Base-by-base conservation (phyloP, 805 yeast species). In the Barnettozyma sucrosica region DNA sequence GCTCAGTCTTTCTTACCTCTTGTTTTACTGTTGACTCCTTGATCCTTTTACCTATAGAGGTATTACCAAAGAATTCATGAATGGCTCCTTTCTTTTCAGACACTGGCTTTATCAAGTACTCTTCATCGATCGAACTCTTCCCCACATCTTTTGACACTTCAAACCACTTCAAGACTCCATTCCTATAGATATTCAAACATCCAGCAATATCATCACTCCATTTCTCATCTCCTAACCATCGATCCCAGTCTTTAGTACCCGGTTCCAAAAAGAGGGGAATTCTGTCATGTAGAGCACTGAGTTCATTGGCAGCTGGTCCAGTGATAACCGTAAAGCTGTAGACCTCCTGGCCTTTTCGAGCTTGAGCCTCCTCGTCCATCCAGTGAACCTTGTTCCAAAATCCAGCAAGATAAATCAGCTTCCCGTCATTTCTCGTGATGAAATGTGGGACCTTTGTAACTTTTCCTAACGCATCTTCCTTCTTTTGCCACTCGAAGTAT, bases 221-320 rank as follows among this genome's bases (percentile, higher is more conserved):
- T 10, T 54, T 55, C 49, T 51, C 51, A 48, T 49, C 73, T 45
- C 76, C 68, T 32, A 89, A 63, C 96, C 96, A 90, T 4, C 60
- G 56, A 5, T 72, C 61, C 77, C 90, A 80, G 36, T 73, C 76
- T n/a, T 67, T 54, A 0, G 80, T 65, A 0, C 77, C 80, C 0
- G 88, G 86, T 25, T 69, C 72, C 6, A 89, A 47, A 13, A 88
- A 73, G 2, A 85, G 69, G 0, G 97, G 97, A 80, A 88, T 87
- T 23, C 97, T 70, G 1, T 68, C 64, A 61, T 90, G 97, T 3
- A 90, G 63, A 85, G 89, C 83, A 38, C 68, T 64, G 52, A 89
- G 52, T 41, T 76, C 76, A 34, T 72, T 64, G 0, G 82, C 76
- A 0, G 95, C 92, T 1, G 78, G 76, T 0, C 85, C 84, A 0